Evolutionary conservation across 192 early-diverging fungal species (phyloP).

Genomic region (Backusella morwellensis): DNA sequence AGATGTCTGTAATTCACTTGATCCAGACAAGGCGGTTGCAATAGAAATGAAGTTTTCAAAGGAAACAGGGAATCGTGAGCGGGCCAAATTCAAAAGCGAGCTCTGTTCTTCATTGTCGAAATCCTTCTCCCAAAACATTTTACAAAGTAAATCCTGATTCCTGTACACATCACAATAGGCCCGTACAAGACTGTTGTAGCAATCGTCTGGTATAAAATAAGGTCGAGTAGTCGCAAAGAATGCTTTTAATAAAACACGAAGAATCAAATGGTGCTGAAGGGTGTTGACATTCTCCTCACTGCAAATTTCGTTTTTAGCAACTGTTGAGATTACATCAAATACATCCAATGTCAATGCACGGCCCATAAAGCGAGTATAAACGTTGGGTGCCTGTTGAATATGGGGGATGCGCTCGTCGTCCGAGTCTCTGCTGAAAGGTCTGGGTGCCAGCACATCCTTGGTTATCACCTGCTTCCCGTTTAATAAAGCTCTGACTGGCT

Average conservation of each 20-base stretch:
- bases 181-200: constrained; percentile 16
- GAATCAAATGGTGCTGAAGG: constrained; percentile 6
- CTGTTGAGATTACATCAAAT: constrained; percentile 7
- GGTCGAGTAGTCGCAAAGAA: constrained; percentile 21
- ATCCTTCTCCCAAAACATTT: constrained; percentile 24
- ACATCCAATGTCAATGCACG: constrained; percentile 18
- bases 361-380: constrained; percentile 16
- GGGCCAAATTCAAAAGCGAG: constrained; percentile 15
- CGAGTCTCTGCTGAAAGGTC: neutral
- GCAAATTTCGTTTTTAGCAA: constrained; percentile 12
- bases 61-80: constrained; percentile 20
- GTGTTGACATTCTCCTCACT: constrained; percentile 12
- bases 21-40: constrained; percentile 15
- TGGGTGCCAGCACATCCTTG: neutral
- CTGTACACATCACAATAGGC: constrained; percentile 6
- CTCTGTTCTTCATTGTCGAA: neutral
- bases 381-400: constrained; percentile 18
- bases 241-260: neutral
- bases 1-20: neutral
- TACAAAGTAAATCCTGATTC: constrained; percentile 14
- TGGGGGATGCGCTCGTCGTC: neutral
- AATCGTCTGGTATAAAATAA: constrained; percentile 16
- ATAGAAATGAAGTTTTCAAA: constrained; percentile 20
- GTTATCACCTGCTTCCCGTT: neutral
- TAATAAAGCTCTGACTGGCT: neutral